Evolutionary conservation across 179 eudicot species (phyloP), one percentile per base, ranked within the genome.

Genomic region (Amaranthus tricolor): DNA sequence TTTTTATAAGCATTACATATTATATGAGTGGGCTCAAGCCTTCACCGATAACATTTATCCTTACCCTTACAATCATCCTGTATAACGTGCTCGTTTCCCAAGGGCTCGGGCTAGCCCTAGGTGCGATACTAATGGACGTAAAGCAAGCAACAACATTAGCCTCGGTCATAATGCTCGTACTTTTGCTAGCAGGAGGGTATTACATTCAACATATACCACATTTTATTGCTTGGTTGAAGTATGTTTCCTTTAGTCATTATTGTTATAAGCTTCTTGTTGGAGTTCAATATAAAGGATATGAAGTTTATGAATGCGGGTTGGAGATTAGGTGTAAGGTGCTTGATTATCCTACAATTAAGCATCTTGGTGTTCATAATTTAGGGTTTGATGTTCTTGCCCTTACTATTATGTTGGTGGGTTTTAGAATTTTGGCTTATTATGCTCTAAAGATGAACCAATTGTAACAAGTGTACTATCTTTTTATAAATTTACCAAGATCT

Each of bases 21-120:
- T 91, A 88, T 88, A 89, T 89, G 97, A 88, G 92, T 5, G 91
- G 94, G 57, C 92, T 91, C 16, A 91, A 88, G 68, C 90, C 89
- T 16, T 84, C 90, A 0, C 72, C 82, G 8, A 1, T 71, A 8
- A 83, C 92, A 4, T 91, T 89, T 72, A 47, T 79, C 10, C 84
- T 81, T 43, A 88, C 94, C 58, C 86, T 91, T 2, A 31, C 74
- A 1, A 80, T 85, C 64, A 60, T 88, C 79, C 90, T 91, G 4
- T 85, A 86, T 80, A 89, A 88, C 21, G 94, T 91, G 74, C 85
- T 91, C 0, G 96, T 91, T 4, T 82, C 96, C 6, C 96, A 91
- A 75, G 89, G 96, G 50, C 84, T 93, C 5, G 98, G 98, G 0
- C 82, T 91, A 70, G 98, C 94, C 60, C 87, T 93, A 10, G 98